Percentiles rank a stretch among this genome's conserved stretches.
These are phyloP conservation scores for Nemania diffusa DNA, from an alignment of 2,329 filamentous ascomycete species.

Conservation along the genomic window DNA sequence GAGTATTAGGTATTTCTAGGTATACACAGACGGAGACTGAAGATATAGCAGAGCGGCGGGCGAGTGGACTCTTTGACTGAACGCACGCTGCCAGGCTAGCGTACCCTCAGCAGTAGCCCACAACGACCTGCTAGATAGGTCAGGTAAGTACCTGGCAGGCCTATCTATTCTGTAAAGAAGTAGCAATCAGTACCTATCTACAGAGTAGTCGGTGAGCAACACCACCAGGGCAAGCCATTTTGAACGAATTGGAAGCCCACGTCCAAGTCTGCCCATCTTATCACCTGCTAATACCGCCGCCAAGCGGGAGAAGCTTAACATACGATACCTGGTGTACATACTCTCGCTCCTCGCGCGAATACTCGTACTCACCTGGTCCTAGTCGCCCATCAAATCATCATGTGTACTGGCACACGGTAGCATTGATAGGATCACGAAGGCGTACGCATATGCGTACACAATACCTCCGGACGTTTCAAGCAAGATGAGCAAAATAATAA, in stretches of 20 bases:
- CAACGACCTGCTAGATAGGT: slow-evolving; percentile 2
- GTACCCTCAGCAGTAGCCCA: slow-evolving; percentile 13
- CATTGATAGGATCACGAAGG: slow-evolving; percentile 4
- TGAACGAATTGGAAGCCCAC: slow-evolving; percentile 2
- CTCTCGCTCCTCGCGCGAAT: slow-evolving; percentile 2
- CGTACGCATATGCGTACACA: not conserved
- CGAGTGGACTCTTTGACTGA: slow-evolving; percentile 3
- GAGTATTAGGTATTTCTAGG: not conserved
- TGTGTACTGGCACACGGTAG: slow-evolving; percentile 1
- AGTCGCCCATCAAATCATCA: slow-evolving; percentile 14
- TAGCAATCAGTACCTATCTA: slow-evolving; percentile 9
- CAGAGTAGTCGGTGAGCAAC: slow-evolving; percentile 30
- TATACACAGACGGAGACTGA: not conserved
- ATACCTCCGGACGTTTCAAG: not conserved
- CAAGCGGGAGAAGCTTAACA: not conserved
- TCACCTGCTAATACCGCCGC: slow-evolving; percentile 8
- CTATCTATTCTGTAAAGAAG: not conserved
- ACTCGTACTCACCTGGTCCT: not conserved
- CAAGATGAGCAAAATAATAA: not conserved
- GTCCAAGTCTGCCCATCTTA: slow-evolving; percentile 12
- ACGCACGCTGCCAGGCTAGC: slow-evolving; percentile 10
- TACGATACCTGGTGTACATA: slow-evolving; percentile 8
- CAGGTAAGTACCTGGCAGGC: slow-evolving; percentile 3
- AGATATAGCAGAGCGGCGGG: slow-evolving; percentile 1
- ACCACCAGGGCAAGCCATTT: slow-evolving; percentile 3